phyloP scores from a whole-genome alignment of 2,329 filamentous ascomycete species.

The Sporothrix phasma region DNA sequence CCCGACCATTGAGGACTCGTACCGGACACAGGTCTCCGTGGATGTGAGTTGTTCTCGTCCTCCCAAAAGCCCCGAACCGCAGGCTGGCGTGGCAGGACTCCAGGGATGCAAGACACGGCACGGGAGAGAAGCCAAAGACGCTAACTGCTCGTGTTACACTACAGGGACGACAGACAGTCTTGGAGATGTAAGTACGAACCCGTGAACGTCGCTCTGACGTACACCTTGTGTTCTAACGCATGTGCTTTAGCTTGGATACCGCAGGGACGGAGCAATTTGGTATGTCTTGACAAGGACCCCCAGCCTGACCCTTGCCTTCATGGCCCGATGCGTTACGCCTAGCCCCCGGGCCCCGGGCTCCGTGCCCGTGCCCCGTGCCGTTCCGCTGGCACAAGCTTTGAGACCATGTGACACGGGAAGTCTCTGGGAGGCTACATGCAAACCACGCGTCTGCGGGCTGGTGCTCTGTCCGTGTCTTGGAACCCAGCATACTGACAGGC shows the following conservation, averaged over 20 bases:
- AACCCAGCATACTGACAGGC: not conserved
- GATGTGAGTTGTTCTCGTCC: conserved; percentile 55
- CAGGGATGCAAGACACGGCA: not conserved
- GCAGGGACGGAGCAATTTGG: conserved; percentile 90
- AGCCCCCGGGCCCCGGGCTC: too few relatives aligned
- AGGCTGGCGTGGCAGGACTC: not conserved
- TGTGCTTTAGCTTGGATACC: conserved; percentile 58
- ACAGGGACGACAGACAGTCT: conserved; percentile 74
- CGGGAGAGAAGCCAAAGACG: not conserved
- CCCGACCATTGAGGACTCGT: conserved; percentile 69
- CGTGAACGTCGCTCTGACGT: not conserved
- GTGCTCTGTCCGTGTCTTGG: not conserved
- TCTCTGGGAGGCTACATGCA: not conserved
- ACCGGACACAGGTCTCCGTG: conserved; percentile 65
- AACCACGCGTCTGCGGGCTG: not conserved
- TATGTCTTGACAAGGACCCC: conserved; percentile 35
- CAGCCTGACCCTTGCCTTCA: not conserved
- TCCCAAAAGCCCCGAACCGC: too few relatives aligned
- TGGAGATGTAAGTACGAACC: conserved; percentile 62
- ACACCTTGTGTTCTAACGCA: not conserved
- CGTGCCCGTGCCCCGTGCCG: not conserved
- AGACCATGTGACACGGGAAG: not conserved
- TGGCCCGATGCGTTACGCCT: not conserved
- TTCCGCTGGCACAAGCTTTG: not conserved
- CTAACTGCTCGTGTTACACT: conserved; percentile 27